phyloP scores from a whole-genome alignment of 2,329 filamentous ascomycete genomes.

The Ascochyta pisi region DNA sequence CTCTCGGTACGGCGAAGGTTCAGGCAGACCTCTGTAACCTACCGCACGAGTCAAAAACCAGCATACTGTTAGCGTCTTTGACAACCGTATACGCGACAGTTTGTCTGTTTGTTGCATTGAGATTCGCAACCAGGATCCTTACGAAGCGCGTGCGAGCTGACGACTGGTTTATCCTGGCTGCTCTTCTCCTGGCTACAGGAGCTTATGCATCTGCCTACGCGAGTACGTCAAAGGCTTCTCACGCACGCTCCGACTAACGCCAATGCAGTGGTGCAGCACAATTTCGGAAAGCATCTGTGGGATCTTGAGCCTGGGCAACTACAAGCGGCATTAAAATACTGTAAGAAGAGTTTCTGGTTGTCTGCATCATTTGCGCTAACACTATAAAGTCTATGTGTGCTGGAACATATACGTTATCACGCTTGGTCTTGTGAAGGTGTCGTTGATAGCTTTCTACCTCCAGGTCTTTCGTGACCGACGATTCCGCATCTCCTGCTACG shows the following conservation, averaged over 20 bases:
- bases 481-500: slow-evolving; percentile 23
- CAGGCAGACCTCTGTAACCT: slow-evolving; percentile 31
- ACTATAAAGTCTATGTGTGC: slow-evolving; percentile 26
- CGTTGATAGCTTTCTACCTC: slow-evolving; percentile 33
- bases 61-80: slow-evolving; percentile 15
- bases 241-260: slow-evolving; percentile 3
- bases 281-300: slow-evolving; percentile 33
- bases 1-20: slow-evolving; percentile 26
- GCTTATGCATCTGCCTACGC: slow-evolving; percentile 27
- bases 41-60: slow-evolving; percentile 21
- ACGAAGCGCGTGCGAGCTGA: slow-evolving; percentile 25
- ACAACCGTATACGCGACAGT: slow-evolving; percentile 23
- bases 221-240: slow-evolving; percentile 21
- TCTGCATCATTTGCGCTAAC: background rate
- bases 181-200: slow-evolving; percentile 25
- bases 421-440: slow-evolving; percentile 28
- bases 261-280: slow-evolving; percentile 24
- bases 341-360: background rate
- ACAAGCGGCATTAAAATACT: slow-evolving; percentile 3
- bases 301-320: slow-evolving; percentile 6
- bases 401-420: slow-evolving; percentile 27
- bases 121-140: slow-evolving; percentile 24
- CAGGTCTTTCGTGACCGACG: slow-evolving; percentile 29
- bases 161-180: slow-evolving; percentile 28
- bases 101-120: slow-evolving; percentile 19